phyloP scores from a whole-genome alignment of 306 rosid genomes.

The Quercus engelmannii region DNA sequence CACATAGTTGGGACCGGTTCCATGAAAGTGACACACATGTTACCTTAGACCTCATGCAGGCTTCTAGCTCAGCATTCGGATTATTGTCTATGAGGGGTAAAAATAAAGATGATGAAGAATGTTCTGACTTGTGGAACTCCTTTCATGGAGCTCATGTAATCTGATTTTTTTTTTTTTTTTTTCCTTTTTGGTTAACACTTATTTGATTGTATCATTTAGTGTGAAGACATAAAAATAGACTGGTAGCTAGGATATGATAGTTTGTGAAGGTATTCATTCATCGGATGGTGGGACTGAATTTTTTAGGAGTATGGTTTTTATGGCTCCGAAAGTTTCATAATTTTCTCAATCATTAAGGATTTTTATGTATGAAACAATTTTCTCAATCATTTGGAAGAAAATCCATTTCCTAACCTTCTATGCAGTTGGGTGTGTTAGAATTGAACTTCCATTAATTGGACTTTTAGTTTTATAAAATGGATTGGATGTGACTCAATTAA shows the following conservation, averaged over 20 bases:
- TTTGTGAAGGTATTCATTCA: neutral
- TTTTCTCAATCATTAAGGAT: neutral
- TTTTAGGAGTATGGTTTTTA: neutral
- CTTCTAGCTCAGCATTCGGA: slow-evolving; percentile 35
- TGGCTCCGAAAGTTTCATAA: neutral
- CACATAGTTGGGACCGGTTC: slow-evolving; percentile 31
- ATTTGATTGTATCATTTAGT: neutral
- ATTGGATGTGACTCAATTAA: no score
- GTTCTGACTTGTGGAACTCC: slow-evolving; percentile 43
- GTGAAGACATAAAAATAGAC: neutral
- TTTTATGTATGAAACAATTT: no score
- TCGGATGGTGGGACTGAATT: neutral
- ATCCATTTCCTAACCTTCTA: no score
- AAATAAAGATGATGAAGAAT: slow-evolving; percentile 39
- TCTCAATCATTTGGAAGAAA: no score
- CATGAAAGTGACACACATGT: slow-evolving; percentile 23
- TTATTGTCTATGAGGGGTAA: slow-evolving; percentile 27
- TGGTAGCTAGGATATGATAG: neutral
- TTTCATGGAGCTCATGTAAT: slow-evolving; percentile 16
- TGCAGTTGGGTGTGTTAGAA: no score
- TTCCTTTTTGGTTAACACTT: no score
- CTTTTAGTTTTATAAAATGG: no score
- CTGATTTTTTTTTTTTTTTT: slow-evolving; percentile 16
- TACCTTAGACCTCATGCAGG: slow-evolving; percentile 43
- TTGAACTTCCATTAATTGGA: no score